Evolutionary conservation across 352 stramenopile species (phyloP), one percentile per base, ranked within the genome.

Genomic region (Globisporangium paddicum): DNA sequence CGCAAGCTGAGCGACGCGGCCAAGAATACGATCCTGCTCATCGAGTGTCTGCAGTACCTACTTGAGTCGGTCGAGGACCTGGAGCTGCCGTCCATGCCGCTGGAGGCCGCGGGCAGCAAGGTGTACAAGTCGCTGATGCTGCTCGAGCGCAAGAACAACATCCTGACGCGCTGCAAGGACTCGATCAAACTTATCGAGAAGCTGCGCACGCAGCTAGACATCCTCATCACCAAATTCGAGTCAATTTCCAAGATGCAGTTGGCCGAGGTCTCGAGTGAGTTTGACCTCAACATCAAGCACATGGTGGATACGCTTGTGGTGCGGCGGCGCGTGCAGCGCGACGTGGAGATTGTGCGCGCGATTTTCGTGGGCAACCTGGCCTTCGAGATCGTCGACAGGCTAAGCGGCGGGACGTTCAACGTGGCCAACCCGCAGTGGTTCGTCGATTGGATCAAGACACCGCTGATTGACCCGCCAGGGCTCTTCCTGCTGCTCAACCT

Each of bases 1-100:
- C 78, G 90, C 49, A 72, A 83, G 26, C 86, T 99, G 28, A 97
- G 81, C 42, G 90, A 96, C 40, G 82, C 97, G 25, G 90, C 92
- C 5, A 93, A 95, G 28, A 85, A 98, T 72, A 95, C 98, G 46
- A 98, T 98, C 55, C 58, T 98, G 45, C 78, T 99, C n/a, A 93
- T 98, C 56, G 96, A 99, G 73, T 97, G 97, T 50, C 74, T 99
- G 26, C 91, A 95, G 61, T 99, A 98, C 68, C 79, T 99, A 0
- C 69, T 94, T 14, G 96, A 99, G 72, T 98, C 94, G 2, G 84
- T 99, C 13, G 88, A 98, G 37, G 88, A 97, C 38, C 74, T 89
- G 19, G 79, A 88, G 44, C 54, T 89, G n/a, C 77, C 77, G 11
- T 64, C 73, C 1, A 69, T 88, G 8, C 79, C 81, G 2, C 28